phyloP scores from a whole-genome alignment of 106 monocot genomes.

The Dendrobium huoshanense region DNA sequence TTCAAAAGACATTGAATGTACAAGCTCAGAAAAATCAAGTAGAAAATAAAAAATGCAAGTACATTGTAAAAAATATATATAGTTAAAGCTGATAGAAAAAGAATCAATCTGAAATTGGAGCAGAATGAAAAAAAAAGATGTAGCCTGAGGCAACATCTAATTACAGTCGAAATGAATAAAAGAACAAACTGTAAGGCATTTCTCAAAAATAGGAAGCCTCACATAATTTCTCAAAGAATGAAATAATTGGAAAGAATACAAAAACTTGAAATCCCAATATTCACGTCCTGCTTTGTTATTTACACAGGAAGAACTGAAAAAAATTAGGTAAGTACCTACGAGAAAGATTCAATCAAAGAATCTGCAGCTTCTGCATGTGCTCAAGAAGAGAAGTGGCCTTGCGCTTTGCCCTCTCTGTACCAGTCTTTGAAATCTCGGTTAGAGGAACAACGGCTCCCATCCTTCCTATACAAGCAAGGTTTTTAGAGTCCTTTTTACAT shows the following conservation, averaged over 20 bases:
- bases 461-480: slow-evolving; percentile 49
- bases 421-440: slow-evolving; percentile 53
- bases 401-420: slow-evolving; percentile 73
- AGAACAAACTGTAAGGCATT: neutral
- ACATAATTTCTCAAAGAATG: neutral
- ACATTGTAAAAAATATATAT: neutral
- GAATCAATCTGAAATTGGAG: neutral
- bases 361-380: slow-evolving; percentile 41
- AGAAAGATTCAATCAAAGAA: slow-evolving; percentile 11
- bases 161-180: neutral
- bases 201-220: neutral
- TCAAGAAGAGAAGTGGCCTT: slow-evolving; percentile 74
- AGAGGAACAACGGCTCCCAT: slow-evolving; percentile 56
- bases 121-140: neutral
- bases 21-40: too few relatives aligned
- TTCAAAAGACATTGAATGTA: too few relatives aligned
- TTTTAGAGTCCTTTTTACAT: slow-evolving; percentile 68
- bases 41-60: too few relatives aligned
- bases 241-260: neutral
- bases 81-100: neutral
- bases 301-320: neutral
- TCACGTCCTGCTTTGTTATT: neutral
- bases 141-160: neutral
- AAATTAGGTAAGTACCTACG: neutral
- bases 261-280: neutral